phyloP scores from a whole-genome alignment of 768 basidiomycete species.

The Mycena haematopus region DNA sequence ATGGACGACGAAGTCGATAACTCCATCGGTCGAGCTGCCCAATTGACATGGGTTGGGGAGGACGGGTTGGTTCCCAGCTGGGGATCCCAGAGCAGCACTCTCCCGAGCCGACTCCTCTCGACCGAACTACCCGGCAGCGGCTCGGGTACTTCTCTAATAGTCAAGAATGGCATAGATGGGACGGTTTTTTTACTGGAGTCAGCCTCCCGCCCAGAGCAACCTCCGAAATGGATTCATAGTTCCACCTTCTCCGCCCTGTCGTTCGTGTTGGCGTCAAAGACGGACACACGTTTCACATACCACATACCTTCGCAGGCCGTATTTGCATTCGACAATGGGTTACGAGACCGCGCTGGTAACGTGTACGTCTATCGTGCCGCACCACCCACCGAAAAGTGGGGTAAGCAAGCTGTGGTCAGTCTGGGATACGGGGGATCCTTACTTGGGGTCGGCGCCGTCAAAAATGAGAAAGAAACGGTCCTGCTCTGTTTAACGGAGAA shows the following conservation, averaged over 20 bases:
- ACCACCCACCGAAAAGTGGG: constrained; percentile 58
- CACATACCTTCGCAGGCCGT: constrained; percentile 66
- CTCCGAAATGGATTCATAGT: constrained; percentile 69
- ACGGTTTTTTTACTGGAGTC: constrained; percentile 59
- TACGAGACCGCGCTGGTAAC: constrained; percentile 74
- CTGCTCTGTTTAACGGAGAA: constrained; percentile 81
- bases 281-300: constrained; percentile 86
- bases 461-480: constrained; percentile 41
- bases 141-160: constrained; percentile 53
- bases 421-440: constrained; percentile 76
- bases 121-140: constrained; percentile 66
- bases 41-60: constrained; percentile 69
- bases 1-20: constrained; percentile 90
- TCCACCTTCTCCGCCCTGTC: constrained; percentile 90
- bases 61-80: constrained; percentile 55
- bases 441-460: constrained; percentile 72
- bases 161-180: constrained; percentile 80
- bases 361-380: constrained; percentile 83
- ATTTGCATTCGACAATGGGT: constrained; percentile 85
- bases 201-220: constrained; percentile 32
- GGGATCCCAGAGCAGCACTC: constrained; percentile 28
- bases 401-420: constrained; percentile 83
- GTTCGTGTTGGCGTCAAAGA: constrained; percentile 94
- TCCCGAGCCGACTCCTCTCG: constrained; percentile 66
- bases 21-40: constrained; percentile 68